Percentiles rank a stretch among this genome's conserved stretches.
Conservation (phyloP, 106 monocot genomes). For the Triglochin maritima region DNA sequence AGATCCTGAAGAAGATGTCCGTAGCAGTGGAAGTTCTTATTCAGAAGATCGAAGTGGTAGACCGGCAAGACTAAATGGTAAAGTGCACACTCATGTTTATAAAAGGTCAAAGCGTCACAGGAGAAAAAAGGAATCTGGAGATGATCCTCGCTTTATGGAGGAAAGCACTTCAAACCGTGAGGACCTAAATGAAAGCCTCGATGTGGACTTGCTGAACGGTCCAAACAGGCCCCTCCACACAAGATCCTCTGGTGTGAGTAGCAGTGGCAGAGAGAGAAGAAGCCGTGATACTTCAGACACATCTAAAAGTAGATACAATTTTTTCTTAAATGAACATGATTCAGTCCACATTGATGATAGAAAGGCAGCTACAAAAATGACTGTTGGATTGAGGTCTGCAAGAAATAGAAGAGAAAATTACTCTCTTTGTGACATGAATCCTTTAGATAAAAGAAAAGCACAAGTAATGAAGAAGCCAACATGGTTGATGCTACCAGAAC, state of each 20-base stretch:
- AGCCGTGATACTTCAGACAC: conserved; percentile 3
- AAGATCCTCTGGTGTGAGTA: conserved; percentile 26
- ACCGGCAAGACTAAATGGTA: conserved; percentile 14
- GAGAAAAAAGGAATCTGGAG: conserved; percentile 24
- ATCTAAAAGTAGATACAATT: conserved; percentile 28
- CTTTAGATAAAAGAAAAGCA: conserved; percentile 28
- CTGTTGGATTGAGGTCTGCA: conserved; percentile 57
- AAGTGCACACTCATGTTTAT: conserved; percentile 29
- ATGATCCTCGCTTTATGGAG: conserved; percentile 26
- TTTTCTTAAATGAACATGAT: conserved; percentile 19
- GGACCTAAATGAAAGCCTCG: conserved; percentile 13
- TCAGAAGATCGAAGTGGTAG: conserved; percentile 21
- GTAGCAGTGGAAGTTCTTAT: conserved; percentile 31
- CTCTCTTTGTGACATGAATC: conserved; percentile 14
- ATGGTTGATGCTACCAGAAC: conserved; percentile 82
- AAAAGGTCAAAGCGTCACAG: conserved; percentile 37
- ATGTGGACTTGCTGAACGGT: conserved; percentile 14
- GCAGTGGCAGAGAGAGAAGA: too few species aligned
- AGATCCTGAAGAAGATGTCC: conserved; percentile 26
- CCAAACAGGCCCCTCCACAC: conserved; percentile 15
- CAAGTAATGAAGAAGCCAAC: conserved; percentile 38
- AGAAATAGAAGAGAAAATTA: conserved; percentile 66
- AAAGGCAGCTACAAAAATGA: conserved; percentile 30
- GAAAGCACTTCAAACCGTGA: conserved; percentile 40
- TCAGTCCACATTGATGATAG: conserved; percentile 16